phyloP scores from a whole-genome alignment of 768 basidiomycete species.

The Fistulinella prunicolor region DNA sequence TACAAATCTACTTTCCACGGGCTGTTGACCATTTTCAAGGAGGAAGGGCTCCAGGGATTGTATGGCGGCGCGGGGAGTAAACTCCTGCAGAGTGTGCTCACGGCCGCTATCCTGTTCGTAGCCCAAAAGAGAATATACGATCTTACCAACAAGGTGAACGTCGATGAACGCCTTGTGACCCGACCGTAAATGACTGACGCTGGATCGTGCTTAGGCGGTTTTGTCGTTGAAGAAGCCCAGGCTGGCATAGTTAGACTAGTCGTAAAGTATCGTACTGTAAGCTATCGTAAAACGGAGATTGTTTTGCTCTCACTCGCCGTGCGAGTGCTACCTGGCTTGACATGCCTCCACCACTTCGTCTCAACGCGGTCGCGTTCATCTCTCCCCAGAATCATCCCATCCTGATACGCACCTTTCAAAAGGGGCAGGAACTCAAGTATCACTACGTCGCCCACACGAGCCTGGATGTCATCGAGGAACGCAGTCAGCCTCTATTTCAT shows the following conservation, averaged over 20 bases:
- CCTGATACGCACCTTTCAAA: constrained; percentile 68
- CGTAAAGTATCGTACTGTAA: too few relatives aligned
- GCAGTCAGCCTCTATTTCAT: constrained; percentile 51
- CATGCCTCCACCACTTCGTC: constrained; percentile 67
- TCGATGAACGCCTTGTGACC: not conserved
- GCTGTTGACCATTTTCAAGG: constrained; percentile 68
- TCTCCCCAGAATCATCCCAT: constrained; percentile 80
- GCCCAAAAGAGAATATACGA: constrained; percentile 83
- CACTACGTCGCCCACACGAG: constrained; percentile 91
- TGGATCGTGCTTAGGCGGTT: constrained; percentile 10
- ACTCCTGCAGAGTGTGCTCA: constrained; percentile 87
- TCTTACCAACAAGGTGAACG: constrained; percentile 50
- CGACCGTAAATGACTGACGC: constrained; percentile 1
- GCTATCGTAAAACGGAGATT: too few relatives aligned
- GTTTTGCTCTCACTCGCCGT: too few relatives aligned
- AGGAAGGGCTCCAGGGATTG: constrained; percentile 79
- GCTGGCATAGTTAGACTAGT: not conserved
- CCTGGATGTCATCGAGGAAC: constrained; percentile 88
- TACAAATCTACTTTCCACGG: constrained; percentile 80
- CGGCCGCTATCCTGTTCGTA: constrained; percentile 91
- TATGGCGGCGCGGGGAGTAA: constrained; percentile 89
- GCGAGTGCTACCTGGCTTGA: too few relatives aligned
- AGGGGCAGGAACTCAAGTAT: constrained; percentile 69
- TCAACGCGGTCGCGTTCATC: constrained; percentile 84
- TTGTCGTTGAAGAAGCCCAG: constrained; percentile 8